Conservation (phyloP, 2,329 filamentous ascomycete genomes). For the Ascosphaera apis region DNA sequence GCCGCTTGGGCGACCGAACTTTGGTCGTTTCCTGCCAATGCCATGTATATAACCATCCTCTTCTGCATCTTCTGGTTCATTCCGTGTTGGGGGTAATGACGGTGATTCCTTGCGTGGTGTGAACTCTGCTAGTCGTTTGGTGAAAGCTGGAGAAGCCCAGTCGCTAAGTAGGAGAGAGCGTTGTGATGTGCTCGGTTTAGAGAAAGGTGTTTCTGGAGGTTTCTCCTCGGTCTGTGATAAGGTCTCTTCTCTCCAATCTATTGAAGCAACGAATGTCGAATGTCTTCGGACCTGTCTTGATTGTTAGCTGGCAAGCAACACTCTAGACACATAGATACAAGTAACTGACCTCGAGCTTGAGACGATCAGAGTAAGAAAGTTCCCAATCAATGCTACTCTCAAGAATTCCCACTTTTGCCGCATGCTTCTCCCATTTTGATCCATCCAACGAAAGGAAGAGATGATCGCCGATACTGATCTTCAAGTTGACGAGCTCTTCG, state of each 20-base stretch:
- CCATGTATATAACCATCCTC: slow-evolving; percentile 39
- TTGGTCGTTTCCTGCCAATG: slow-evolving; percentile 44
- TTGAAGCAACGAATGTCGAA: too few relatives aligned
- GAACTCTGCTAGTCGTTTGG: neutral
- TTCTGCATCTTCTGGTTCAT: slow-evolving; percentile 17
- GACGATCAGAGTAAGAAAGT: slow-evolving; percentile 22
- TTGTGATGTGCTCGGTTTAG: too few relatives aligned
- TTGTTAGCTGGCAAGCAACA: slow-evolving; percentile 9
- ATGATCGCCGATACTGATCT: slow-evolving; percentile 56
- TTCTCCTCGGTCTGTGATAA: too few relatives aligned
- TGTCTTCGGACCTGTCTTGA: slow-evolving; percentile 4
- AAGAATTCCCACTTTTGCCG: slow-evolving; percentile 26
- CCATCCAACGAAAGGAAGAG: slow-evolving; percentile 47
- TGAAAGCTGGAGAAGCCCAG: neutral
- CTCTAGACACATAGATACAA: slow-evolving; percentile 5
- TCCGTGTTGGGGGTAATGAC: slow-evolving; percentile 32
- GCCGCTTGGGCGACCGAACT: slow-evolving; percentile 41
- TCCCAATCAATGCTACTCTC: slow-evolving; percentile 35
- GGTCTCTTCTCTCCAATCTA: too few relatives aligned
- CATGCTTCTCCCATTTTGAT: slow-evolving; percentile 30
- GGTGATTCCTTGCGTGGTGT: slow-evolving; percentile 28
- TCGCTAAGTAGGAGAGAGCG: neutral
- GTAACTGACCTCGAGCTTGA: slow-evolving; percentile 15
- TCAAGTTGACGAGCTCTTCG: slow-evolving; percentile 40
- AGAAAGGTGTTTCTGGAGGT: too few relatives aligned